Conservation (phyloP, 2,329 filamentous ascomycete species). For the Lachnellula occidentalis region DNA sequence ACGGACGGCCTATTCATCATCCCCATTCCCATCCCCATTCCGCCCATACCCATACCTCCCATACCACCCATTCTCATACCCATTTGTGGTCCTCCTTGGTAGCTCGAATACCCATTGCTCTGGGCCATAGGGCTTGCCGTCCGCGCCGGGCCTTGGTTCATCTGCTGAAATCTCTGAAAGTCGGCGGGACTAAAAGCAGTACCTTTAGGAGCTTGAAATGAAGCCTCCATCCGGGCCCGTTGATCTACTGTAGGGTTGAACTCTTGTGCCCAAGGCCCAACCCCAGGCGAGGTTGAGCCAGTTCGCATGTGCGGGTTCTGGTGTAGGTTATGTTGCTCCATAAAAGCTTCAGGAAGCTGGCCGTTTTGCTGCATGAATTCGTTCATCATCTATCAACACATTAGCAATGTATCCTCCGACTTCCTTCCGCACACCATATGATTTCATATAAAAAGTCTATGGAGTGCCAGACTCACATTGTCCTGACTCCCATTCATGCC, state of each 20-base stretch:
- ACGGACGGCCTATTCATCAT: constrained; percentile 39
- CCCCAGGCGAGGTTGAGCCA: constrained; percentile 31
- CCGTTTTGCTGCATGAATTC: constrained; percentile 80
- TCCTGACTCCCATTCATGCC: constrained; percentile 55
- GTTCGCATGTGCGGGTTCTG: constrained; percentile 24
- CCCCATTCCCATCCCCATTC: constrained; percentile 45
- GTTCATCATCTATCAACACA: constrained; percentile 70
- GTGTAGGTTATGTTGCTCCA: constrained; percentile 30
- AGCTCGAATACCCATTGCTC: constrained; percentile 40
- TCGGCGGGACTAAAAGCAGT: constrained; percentile 74
- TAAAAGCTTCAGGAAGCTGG: constrained; percentile 42
- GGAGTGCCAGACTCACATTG: constrained; percentile 45
- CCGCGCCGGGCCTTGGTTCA: constrained; percentile 52
- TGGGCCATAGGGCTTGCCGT: constrained; percentile 53
- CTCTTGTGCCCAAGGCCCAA: constrained; percentile 56
- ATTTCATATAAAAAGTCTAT: background rate
- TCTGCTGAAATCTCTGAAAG: constrained; percentile 80
- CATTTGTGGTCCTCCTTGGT: constrained; percentile 50
- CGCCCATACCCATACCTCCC: constrained; percentile 41
- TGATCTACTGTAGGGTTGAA: constrained; percentile 50
- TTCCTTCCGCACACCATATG: background rate
- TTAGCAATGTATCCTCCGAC: constrained; percentile 4
- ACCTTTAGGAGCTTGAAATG: constrained; percentile 53
- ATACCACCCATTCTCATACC: constrained; percentile 46
- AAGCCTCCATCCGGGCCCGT: constrained; percentile 66